Conservation (phyloP, 371 early-diverging fungal genomes). For the Lichtheimia ornata region DNA sequence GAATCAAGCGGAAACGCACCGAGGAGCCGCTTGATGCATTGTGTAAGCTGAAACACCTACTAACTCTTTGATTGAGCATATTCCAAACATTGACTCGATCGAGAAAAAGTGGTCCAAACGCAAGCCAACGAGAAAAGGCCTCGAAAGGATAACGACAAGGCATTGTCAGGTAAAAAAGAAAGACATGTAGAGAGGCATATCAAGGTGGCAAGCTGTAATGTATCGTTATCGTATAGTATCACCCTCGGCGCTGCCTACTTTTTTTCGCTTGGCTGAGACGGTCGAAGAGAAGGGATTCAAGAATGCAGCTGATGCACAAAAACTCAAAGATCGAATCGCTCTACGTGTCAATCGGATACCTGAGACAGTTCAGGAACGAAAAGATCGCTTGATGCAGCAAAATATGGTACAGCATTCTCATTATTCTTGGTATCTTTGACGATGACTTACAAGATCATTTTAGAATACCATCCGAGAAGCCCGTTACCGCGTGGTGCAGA, state of each 20-base stretch:
- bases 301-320: conserved; percentile 51
- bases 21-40: conserved; percentile 80
- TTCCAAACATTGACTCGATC: neutral
- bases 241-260: conserved; percentile 39
- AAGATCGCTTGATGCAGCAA: conserved; percentile 36
- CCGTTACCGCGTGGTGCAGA: conserved; percentile 61
- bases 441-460: neutral
- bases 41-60: conserved; percentile 33
- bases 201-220: neutral
- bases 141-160: conserved; percentile 18
- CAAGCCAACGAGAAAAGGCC: conserved; percentile 23
- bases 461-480: conserved; percentile 50
- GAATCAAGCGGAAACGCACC: conserved; percentile 78
- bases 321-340: conserved; percentile 58
- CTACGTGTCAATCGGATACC: conserved; percentile 40
- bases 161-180: conserved; percentile 5
- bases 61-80: conserved; percentile 8
- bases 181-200: neutral
- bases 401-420: conserved; percentile 23
- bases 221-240: conserved; percentile 18
- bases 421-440: neutral
- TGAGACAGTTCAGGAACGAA: conserved; percentile 29
- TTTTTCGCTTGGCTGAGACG: conserved; percentile 67
- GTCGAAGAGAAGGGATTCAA: conserved; percentile 63
- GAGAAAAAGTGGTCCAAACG: conserved; percentile 35